Conservation (phyloP, 2,329 filamentous ascomycete genomes). For the Teratosphaeriaceae sp. region DNA sequence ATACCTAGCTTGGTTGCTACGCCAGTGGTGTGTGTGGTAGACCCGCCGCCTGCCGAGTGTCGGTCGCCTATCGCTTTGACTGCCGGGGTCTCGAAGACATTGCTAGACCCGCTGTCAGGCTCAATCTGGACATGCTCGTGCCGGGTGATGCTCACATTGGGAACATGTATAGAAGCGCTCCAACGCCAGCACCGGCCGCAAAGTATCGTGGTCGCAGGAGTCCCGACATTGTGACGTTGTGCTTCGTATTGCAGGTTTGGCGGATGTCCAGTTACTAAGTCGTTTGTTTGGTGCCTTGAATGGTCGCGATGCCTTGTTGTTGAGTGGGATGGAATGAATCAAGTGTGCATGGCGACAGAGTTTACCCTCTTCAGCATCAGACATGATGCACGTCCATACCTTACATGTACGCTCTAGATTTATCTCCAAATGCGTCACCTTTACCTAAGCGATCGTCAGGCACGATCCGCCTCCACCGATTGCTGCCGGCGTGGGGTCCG, state of each 20-base stretch:
- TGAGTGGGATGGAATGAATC: no score
- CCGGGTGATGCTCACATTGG: conserved; percentile 11
- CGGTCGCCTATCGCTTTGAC: conserved; percentile 28
- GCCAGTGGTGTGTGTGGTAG: conserved; percentile 28
- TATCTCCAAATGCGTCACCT: neutral
- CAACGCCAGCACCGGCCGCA: conserved; percentile 22
- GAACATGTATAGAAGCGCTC: conserved; percentile 20
- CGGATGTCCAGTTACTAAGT: neutral
- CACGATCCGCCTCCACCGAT: neutral
- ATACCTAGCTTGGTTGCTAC: conserved; percentile 29
- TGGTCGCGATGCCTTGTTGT: neutral
- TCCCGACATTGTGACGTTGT: conserved; percentile 18
- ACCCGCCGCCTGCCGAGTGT: conserved; percentile 29
- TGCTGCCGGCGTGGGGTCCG: neutral
- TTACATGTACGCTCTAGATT: neutral
- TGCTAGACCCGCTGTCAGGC: conserved; percentile 11
- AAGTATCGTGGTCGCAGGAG: conserved; percentile 26
- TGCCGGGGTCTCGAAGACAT: conserved; percentile 29
- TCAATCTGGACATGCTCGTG: neutral
- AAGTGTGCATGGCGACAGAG: neutral
- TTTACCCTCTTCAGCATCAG: neutral
- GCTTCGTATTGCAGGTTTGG: neutral
- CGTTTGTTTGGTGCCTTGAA: neutral
- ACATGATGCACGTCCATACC: neutral
- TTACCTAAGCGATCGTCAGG: neutral